phyloP scores from a whole-genome alignment of 331 rosid genomes.

The Rhamnella rubrinervis region DNA sequence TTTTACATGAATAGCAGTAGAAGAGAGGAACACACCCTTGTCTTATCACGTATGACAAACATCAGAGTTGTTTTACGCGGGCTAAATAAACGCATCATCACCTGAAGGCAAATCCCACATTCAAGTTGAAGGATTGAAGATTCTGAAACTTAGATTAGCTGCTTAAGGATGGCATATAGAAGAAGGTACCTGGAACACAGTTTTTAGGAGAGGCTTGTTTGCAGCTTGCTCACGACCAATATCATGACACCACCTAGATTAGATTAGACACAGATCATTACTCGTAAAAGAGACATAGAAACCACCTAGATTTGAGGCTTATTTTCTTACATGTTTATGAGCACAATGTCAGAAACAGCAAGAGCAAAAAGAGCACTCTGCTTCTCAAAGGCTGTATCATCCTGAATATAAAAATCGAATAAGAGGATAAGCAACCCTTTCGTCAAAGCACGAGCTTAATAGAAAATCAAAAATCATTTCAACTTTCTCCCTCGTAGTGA shows the following conservation, averaged over 20 bases:
- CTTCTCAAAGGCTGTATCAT: conserved; percentile 97
- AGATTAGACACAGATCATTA: conserved; percentile 14
- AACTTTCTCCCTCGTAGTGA: too few species aligned
- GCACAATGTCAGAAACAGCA: conserved; percentile 97
- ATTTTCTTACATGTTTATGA: conserved; percentile 80
- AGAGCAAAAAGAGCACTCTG: conserved; percentile 99
- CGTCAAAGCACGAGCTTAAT: background rate
- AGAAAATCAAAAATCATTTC: too few species aligned
- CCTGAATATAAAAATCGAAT: conserved; percentile 48
- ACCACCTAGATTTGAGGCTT: too few species aligned
- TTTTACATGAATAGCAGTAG: background rate
- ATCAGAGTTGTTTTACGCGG: conserved; percentile 94
- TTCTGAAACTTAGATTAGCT: conserved; percentile 12
- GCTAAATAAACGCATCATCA: conserved; percentile 99
- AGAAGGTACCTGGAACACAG: conserved; percentile 86
- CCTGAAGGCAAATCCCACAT: conserved; percentile 52
- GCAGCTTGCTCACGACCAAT: conserved; percentile 99
- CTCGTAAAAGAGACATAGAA: too few species aligned
- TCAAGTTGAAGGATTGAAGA: conserved; percentile 9
- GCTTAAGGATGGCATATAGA: conserved; percentile 9
- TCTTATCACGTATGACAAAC: conserved; percentile 98
- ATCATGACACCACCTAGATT: conserved; percentile 97
- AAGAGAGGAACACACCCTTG: conserved; percentile 64
- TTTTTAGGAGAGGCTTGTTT: conserved; percentile 94
- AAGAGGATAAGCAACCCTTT: conserved; percentile 10